These are phyloP conservation scores for Penicillium crystallinum DNA, from an alignment of 495 filamentous ascomycete species.

Conservation along the genomic window DNA sequence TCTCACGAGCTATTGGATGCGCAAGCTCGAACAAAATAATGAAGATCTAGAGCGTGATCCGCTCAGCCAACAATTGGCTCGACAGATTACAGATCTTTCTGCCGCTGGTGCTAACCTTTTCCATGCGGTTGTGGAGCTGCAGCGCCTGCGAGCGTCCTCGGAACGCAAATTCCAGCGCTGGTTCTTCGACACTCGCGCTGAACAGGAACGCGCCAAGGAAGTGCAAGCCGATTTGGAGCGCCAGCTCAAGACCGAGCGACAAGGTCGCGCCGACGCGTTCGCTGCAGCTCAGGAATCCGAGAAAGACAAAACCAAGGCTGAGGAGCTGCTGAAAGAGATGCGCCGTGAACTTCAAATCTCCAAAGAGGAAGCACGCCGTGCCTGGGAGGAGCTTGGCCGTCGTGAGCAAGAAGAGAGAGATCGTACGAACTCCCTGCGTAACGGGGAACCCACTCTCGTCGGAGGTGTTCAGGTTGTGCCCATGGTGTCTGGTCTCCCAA, in stretches of 20 bases:
- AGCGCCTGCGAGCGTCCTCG: slow-evolving; percentile 89
- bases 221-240: slow-evolving; percentile 74
- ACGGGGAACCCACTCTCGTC: slow-evolving; percentile 83
- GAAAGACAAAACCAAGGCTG: slow-evolving; percentile 59
- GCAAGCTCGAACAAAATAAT: slow-evolving; percentile 80
- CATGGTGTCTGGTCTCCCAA: slow-evolving; percentile 73
- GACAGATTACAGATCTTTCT: slow-evolving; percentile 92
- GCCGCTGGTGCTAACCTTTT: slow-evolving; percentile 96
- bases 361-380: slow-evolving; percentile 90
- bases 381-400: slow-evolving; percentile 94
- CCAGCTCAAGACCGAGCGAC: slow-evolving; percentile 66
- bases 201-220: slow-evolving; percentile 81
- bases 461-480: slow-evolving; percentile 96
- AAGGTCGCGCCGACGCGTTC: slow-evolving; percentile 59
- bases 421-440: slow-evolving; percentile 73
- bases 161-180: slow-evolving; percentile 97
- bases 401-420: slow-evolving; percentile 96
- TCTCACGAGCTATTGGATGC: slow-evolving; percentile 94
- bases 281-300: slow-evolving; percentile 59
- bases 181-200: slow-evolving; percentile 91
- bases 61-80: slow-evolving; percentile 77
- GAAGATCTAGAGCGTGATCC: slow-evolving; percentile 78
- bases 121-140: slow-evolving; percentile 93
- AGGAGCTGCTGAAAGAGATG: slow-evolving; percentile 79
- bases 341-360: slow-evolving; percentile 87